Evolutionary conservation across 495 filamentous ascomycete genomes (phyloP).

Genomic region (Podospora pseudoanserina): DNA sequence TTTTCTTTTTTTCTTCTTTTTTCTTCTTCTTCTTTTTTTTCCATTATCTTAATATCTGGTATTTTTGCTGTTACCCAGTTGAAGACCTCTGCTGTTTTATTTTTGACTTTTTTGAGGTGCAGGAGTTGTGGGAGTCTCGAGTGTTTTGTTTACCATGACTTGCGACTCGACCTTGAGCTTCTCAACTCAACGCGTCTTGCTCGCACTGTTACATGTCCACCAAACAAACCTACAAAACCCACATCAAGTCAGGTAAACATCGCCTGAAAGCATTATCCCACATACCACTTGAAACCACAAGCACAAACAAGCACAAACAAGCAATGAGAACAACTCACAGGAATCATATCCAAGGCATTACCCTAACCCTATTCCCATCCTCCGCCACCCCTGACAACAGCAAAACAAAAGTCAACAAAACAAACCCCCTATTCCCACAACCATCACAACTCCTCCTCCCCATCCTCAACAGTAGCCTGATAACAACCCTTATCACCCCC

Average conservation of each 20-base stretch:
- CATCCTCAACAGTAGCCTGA: background rate
- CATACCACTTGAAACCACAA: background rate
- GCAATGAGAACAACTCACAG: background rate
- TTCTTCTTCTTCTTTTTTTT: background rate
- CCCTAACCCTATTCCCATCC: background rate
- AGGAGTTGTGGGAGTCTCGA: no score
- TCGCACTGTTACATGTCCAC: no score
- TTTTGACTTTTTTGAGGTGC: background rate
- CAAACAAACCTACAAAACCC: no score
- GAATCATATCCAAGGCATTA: background rate
- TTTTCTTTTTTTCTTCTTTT: background rate
- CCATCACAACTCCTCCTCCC: background rate
- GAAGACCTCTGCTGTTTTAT: background rate
- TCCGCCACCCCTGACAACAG: background rate
- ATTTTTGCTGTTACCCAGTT: background rate
- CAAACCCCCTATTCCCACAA: background rate
- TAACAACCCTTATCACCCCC: background rate
- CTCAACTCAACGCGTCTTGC: no score
- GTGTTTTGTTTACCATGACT: no score
- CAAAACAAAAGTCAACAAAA: background rate
- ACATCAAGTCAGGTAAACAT: no score
- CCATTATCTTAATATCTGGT: background rate
- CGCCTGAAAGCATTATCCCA: background rate
- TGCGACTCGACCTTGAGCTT: background rate
- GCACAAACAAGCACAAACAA: background rate